Evolutionary conservation across 2,329 filamentous ascomycete species (phyloP), one percentile per base, ranked within the genome.

Genomic region (Cordyceps cicadae): DNA sequence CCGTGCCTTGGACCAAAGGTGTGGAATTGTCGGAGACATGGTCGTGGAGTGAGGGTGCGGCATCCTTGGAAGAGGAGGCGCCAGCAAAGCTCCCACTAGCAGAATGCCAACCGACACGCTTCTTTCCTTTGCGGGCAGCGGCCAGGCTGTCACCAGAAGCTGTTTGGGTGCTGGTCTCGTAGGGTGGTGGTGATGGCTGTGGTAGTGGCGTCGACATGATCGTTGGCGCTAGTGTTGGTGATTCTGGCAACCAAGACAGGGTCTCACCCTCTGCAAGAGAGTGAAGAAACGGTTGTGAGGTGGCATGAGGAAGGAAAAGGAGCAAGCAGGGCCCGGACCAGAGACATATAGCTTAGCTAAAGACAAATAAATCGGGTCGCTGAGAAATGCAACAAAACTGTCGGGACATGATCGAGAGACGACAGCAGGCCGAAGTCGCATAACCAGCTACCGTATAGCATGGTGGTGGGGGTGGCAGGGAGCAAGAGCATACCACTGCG

Each of bases 81-180:
- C 63, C 56, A 37, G 63, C 54, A 39, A 56, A 59, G 48, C 65
- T 68, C 49, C 69, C 66, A 55, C 69, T 70, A 64, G 67, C 71
- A 52, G 70, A 67, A 59, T 72, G 71, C 62, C 72, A 77, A 54
- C 70, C 74, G 15, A 77, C 75, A 49, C 70, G 69, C 69, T 77
- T 77, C 70, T 77, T 77, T 55, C 73, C 71, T 64, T 67, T 76
- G 54, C 50, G 41, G 56, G 65, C 62, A 26, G 72, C 70, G 39
- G 70, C 71, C 59, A 67, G 65, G 61, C 68, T 65, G 65, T 69
- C 68, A 52, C 67, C 71, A 19, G 67, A 32, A 48, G 64, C 26
- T 65, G 65, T 55, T 63, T 39, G 29, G 24, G 21, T 46, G 29
- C 11, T 53, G 57, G 26, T 19, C 21, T 29, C 53, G 24, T 29